These are phyloP conservation scores for Talaromyces stipitatus DNA, from an alignment of 495 filamentous ascomycete species.

Conservation along the genomic window DNA sequence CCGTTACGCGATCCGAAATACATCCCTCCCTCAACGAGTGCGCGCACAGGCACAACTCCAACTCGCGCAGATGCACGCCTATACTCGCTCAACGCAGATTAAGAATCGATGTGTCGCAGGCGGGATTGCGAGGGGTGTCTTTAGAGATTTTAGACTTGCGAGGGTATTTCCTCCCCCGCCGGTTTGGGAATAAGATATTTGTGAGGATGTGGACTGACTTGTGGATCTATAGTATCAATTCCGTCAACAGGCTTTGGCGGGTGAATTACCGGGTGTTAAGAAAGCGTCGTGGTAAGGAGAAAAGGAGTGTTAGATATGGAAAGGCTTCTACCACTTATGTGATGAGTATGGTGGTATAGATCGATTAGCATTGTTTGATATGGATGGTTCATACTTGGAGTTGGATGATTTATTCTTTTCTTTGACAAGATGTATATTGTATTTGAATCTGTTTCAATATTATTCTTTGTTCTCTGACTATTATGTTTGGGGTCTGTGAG, in stretches of 20 bases:
- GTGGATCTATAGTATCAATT: constrained; percentile 68
- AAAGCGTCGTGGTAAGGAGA: constrained; percentile 87
- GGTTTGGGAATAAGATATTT: not conserved
- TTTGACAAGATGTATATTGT: not conserved
- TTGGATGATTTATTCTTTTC: not conserved
- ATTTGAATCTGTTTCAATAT: not conserved
- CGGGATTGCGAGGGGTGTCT: constrained; percentile 76
- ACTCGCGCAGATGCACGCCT: constrained; percentile 87
- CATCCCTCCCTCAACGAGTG: constrained; percentile 67
- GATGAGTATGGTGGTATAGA: not conserved
- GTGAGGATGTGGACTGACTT: not conserved
- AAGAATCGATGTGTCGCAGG: constrained; percentile 85
- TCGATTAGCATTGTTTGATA: not conserved
- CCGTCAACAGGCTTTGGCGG: constrained; percentile 78
- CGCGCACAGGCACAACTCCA: constrained; percentile 88
- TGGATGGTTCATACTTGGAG: not conserved
- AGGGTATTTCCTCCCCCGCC: constrained; percentile 52
- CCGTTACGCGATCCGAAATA: constrained; percentile 90
- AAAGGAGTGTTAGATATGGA: too few species aligned
- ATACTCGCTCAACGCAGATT: constrained; percentile 88
- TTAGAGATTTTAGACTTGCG: constrained; percentile 83
- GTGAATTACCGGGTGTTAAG: constrained; percentile 83
- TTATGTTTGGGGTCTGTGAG: too few species aligned
- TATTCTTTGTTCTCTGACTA: not conserved
- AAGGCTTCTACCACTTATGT: not conserved